Base-by-base conservation (phyloP, 805 yeast species). In the Henningerozyma blattae region DNA sequence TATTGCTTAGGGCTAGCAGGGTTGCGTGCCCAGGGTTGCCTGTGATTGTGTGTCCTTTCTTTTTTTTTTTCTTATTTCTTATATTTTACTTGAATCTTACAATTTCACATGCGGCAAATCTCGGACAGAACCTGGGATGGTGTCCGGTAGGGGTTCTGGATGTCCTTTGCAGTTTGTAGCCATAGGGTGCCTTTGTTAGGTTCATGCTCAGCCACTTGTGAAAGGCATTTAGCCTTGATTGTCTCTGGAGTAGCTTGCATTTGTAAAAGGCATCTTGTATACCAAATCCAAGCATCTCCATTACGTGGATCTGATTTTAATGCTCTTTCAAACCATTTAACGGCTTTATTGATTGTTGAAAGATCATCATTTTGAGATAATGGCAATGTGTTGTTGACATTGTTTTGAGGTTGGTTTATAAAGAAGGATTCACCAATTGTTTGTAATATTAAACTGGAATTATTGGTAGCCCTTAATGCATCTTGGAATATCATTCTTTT, bases 201-300 rank as follows among this genome's bases (percentile, higher is more conserved):
- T 28, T 69, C 75, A 2, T 67, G 71, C 3, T 47, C 53, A 4
- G 43, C 34, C 24, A 72, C 70, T 10, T 20, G 22, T 7, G 10
- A 10, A 20, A 10, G 22, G 22, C 22, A 20, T 7, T 7, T 20
- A 10, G 10, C 22, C 22, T 7, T 7, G 22, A 7, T 20, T 10
- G 22, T 20, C 22, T 20, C 10, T 10, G 22, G n/a, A n/a, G n/a
- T n/a, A n/a, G n/a, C n/a, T n/a, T n/a, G n/a, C 17, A 65, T 40
- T 39, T 64, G 67, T 15, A 43, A 33, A 29, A 62, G 36, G 40
- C 68, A 72, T 18, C 64, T 61, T 44, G 70, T 72, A 32, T 64
- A 47, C 78, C 85, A 77, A 1, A 74, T 70, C 80, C 93, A 85
- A 3, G 67, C 56, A 54, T 87, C 96, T 4, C 94, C 96, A 48